phyloP scores from a whole-genome alignment of 1,284 basidiomycete genomes.

The Rhodotorula sp. region DNA sequence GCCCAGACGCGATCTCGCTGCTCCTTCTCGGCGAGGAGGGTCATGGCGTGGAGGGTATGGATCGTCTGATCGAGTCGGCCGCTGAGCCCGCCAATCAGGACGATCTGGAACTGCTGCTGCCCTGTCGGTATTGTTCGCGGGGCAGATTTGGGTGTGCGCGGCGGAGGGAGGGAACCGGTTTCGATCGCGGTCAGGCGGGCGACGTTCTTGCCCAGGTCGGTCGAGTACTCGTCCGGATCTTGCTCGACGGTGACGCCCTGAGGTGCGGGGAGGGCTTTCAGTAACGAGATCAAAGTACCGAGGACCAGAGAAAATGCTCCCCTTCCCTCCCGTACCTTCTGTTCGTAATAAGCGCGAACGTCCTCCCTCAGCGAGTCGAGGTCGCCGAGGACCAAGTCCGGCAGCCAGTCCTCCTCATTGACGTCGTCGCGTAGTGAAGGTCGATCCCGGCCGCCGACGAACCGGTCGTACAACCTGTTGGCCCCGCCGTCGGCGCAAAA shows the following conservation, averaged over 20 bases:
- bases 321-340: conserved; percentile 54
- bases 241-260: conserved; percentile 68
- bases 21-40: conserved; percentile 66
- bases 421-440: conserved; percentile 6
- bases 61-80: conserved; percentile 93
- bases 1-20: conserved; percentile 65
- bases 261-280: not conserved
- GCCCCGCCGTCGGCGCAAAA: conserved; percentile 91
- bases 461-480: conserved; percentile 75
- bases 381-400: conserved; percentile 89
- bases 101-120: conserved; percentile 57
- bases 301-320: too few relatives aligned
- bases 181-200: conserved; percentile 59
- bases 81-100: conserved; percentile 83
- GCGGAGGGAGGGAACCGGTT: not conserved
- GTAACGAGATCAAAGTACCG: not conserved
- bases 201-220: conserved; percentile 93
- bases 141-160: not conserved
- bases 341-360: conserved; percentile 67
- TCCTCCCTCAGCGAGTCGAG: conserved; percentile 81
- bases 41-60: conserved; percentile 80
- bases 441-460: conserved; percentile 46
- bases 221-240: conserved; percentile 76
- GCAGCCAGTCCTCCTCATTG: conserved; percentile 60
- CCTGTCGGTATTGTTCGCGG: not conserved